phyloP scores from a whole-genome alignment of 371 early-diverging fungal species.

The Basidiobolus meristosporus region DNA sequence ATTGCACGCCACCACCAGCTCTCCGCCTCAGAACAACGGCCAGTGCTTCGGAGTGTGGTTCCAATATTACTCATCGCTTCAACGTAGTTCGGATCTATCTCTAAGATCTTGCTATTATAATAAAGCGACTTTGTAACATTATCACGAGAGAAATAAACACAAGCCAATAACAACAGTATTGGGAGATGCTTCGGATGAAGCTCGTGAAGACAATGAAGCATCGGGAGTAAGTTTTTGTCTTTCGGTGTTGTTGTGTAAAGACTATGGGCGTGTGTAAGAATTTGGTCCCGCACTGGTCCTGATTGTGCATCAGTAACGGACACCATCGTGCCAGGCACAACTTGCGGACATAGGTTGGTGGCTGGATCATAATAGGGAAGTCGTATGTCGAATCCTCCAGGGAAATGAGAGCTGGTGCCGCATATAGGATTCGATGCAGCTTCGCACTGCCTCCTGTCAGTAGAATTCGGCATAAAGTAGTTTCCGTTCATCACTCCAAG shows the following conservation, averaged over 20 bases:
- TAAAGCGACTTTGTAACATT: slow-evolving; percentile 46
- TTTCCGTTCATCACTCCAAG: no score
- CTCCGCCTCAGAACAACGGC: slow-evolving; percentile 53
- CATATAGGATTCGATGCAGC: no score
- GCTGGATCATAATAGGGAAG: no score
- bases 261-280: slow-evolving; percentile 42
- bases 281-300: no score
- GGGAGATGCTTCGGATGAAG: slow-evolving; percentile 54
- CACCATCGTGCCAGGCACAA: no score
- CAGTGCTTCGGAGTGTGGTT: slow-evolving; percentile 66
- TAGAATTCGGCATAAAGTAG: no score
- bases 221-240: slow-evolving; percentile 18
- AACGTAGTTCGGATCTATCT: slow-evolving; percentile 63
- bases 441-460: no score
- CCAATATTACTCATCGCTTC: slow-evolving; percentile 88
- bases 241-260: slow-evolving; percentile 36
- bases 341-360: no score
- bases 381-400: no score
- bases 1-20: slow-evolving; percentile 76
- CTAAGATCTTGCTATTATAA: slow-evolving; percentile 63
- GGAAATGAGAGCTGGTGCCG: no score
- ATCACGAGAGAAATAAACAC: slow-evolving; percentile 65
- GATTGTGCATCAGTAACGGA: no score
- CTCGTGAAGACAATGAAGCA: slow-evolving; percentile 36
- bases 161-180: slow-evolving; percentile 64